Conservation (phyloP, 345 rosid species). For the Populus davidiana region DNA sequence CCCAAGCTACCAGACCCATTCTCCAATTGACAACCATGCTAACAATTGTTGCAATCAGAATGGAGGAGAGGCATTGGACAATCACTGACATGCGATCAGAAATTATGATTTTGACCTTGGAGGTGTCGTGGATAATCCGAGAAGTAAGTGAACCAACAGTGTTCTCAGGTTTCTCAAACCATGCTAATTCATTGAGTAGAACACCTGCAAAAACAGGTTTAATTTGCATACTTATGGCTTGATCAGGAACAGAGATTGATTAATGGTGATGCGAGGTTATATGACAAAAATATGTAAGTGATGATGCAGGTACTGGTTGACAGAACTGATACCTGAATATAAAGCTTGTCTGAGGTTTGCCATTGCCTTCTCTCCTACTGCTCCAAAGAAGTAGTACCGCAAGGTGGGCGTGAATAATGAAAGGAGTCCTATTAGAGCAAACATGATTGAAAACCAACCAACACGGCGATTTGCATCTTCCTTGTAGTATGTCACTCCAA, state of each 20-base stretch:
- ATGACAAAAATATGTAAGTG: not conserved
- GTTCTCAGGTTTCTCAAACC: constrained; percentile 66
- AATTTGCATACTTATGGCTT: not conserved
- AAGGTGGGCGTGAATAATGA: constrained; percentile 50
- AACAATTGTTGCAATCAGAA: constrained; percentile 56
- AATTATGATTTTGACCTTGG: constrained; percentile 57
- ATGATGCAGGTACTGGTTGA: not conserved
- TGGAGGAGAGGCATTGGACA: constrained; percentile 62
- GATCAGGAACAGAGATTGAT: not conserved
- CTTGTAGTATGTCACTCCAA: constrained; percentile 52
- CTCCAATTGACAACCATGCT: constrained; percentile 55
- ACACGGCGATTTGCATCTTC: constrained; percentile 37
- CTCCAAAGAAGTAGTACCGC: constrained; percentile 68
- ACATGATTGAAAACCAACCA: constrained; percentile 42
- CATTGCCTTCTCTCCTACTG: constrained; percentile 67
- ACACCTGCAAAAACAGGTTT: constrained; percentile 34
- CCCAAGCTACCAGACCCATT: constrained; percentile 70
- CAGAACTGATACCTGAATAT: constrained; percentile 42
- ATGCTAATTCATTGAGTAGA: constrained; percentile 49
- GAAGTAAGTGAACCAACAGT: constrained; percentile 48
- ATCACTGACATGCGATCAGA: constrained; percentile 69
- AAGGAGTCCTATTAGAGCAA: constrained; percentile 45
- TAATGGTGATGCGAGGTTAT: not conserved
- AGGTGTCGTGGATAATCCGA: constrained; percentile 47
- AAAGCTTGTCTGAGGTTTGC: constrained; percentile 50